Evolutionary conservation across 345 rosid species (phyloP).

Genomic region (Hypericum perforatum): DNA sequence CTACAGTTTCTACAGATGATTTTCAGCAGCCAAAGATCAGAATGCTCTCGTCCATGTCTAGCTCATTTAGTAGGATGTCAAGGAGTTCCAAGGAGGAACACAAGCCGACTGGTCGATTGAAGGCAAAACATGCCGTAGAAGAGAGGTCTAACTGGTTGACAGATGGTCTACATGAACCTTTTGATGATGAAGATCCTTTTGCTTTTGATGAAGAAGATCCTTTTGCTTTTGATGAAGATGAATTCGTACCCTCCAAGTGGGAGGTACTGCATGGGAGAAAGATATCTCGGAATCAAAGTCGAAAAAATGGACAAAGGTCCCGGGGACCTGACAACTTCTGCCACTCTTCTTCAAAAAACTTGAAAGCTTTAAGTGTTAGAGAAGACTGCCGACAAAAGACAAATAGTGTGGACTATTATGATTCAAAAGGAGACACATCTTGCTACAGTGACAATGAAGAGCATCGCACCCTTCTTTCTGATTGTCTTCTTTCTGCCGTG

Average conservation of each 20-base stretch:
- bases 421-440: conserved; percentile 29
- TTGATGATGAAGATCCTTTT: conserved; percentile 50
- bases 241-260: conserved; percentile 72
- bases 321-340: no score
- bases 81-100: no score
- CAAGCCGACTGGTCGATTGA: no score
- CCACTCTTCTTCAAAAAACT: conserved; percentile 16
- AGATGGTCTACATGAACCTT: no score
- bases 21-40: conserved; percentile 32
- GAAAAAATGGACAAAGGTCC: no score
- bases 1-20: conserved; percentile 32
- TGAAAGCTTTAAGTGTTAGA: conserved; percentile 32
- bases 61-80: no score
- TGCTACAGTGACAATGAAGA: conserved; percentile 39
- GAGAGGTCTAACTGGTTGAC: no score
- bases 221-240: conserved; percentile 73
- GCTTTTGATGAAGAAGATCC: conserved; percentile 83
- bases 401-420: conserved; percentile 19
- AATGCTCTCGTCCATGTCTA: background rate
- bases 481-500: conserved; percentile 83
- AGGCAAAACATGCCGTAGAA: no score
- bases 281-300: no score
- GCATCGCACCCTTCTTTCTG: conserved; percentile 45
- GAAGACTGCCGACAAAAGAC: conserved; percentile 27
- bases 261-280: conserved; percentile 22